Base-by-base conservation (phyloP, 495 filamentous ascomycete genomes). In the Corynascus novoguineensis region DNA sequence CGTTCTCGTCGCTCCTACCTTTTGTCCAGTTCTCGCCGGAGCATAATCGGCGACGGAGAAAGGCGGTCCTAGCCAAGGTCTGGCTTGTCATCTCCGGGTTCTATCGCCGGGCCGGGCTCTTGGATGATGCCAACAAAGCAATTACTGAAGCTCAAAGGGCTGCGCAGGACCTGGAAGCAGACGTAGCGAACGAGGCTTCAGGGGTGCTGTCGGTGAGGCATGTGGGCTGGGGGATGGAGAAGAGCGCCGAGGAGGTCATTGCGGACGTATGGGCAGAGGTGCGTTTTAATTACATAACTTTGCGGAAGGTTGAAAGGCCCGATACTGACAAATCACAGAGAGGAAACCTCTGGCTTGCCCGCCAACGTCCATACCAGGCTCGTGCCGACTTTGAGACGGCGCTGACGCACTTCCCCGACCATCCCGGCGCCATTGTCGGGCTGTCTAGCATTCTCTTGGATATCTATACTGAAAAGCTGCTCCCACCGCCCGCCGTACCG, bases 11-110 rank as follows among this genome's bases (percentile, higher is more conserved):
- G 17, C 58, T 74, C 29, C 62, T 79, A 44, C 78, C 78, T 17
- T 65, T 68, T 6, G 75, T 80, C 21, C 74, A 78, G 37, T 80
- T 82, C 57, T 62, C 79, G 1, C 72, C 72, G 37, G 70, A 74
- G 0, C 76, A 82, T 59, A 65, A 69, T 40, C 76, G 80, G 58
- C 81, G 82, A 50, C 82, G 81, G 56, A 76, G 84, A 22, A 78
- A 78, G 32, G 78, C 77, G 5, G 70, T 86, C 62, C 78, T 96
- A 6, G 76, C 87, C n/a, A 84, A 83, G 52, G 83, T 95, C 22
- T 98, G 93, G 93, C 78, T 96, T 12, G 85, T 90, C 57, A 91
- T 96, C 46, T 85, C 89, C 3, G 85, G 85, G 0, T 82, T 97
- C 51, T 97, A 98, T 64, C 83, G 91, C 24, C 82, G 89, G 44